Evolutionary conservation across 139 green algal species (phyloP), one percentile per base, ranked within the genome.

Genomic region (Choricystis sp.): DNA sequence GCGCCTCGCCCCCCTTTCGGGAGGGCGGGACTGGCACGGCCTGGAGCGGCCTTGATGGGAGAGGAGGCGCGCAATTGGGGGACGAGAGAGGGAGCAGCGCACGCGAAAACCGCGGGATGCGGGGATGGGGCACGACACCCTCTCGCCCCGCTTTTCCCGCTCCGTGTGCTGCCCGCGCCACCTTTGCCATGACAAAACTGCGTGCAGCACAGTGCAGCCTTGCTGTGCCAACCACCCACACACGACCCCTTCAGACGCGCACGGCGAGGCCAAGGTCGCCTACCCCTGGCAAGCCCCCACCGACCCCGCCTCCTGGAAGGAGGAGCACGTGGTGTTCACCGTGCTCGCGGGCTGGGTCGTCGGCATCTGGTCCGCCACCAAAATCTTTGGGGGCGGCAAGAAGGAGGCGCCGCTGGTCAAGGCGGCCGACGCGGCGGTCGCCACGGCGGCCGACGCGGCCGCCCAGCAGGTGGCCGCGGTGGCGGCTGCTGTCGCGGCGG

Each of bases 301-400:
- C 3, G 26, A 76, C 14, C 60, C 76, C 27, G 57, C 65, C 30
- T 20, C 19, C 28, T 24, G 30, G 57, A 55, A 63, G 31, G 61
- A 64, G 31, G 28, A 61, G 71, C 74, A 83, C 68, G 76, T 83
- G 24, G 78, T 84, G 48, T 74, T 84, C 52, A 24, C 65, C 19
- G 78, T 84, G 29, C 66, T 84, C 22, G 78, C 59, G 4, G 48
- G 61, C 28, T 84, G 78, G 78, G 76, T 48, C 56, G 58, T 81
- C 16, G 75, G 57, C 67, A 83, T 84, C 28, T 70, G 29, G 27
- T 59, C 49, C 57, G 76, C 78, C 1, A 59, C 71, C 23, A 83
- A 84, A 55, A 27, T 77, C 1, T 82, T 82, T 64, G 74, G 72
- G 9, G 40, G 40, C 3, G 66, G 69, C 40, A 79, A 83, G 64